Base-by-base conservation (phyloP, 805 yeast genomes). In the Candida arabinofermentans region DNA sequence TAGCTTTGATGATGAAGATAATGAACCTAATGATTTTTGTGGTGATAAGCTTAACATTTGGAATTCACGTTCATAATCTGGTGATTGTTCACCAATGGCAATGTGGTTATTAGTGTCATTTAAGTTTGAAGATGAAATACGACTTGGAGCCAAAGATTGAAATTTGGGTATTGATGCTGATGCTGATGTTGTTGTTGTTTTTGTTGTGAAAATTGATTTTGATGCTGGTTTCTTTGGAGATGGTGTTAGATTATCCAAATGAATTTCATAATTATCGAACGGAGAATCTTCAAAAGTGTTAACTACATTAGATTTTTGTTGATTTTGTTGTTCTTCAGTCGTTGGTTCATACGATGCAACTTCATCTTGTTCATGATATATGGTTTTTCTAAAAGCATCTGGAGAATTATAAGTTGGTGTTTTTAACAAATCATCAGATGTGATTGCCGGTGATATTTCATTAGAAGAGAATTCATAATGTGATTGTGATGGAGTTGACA, bases 161-260 rank as follows among this genome's bases (percentile, higher is more conserved):
- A 40, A 39, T 24, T 23, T 27, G 14, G 41, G 30, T 6, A 36
- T 9, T 12, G n/a, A 19, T 29, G 37, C 38, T 37, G 27, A 36
- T 17, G 55, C 52, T 4, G 55, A 50, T 6, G 57, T 54, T n/a
- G 53, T 49, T 10, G n/a, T n/a, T n/a, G n/a, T n/a, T n/a, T n/a
- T n/a, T n/a, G n/a, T n/a, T n/a, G n/a, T n/a, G n/a, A n/a, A n/a
- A n/a, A n/a, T n/a, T n/a, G n/a, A n/a, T n/a, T 23, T 27, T 19
- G 41, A 26, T 6, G 38, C 13, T 12, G n/a, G 23, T 29, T 39
- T 40, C 39, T 32, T 37, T 17, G 55, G 54, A 4, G 55, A 50
- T 6, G 57, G 55, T n/a, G 53, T 49, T 10, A 46, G 31, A 14
- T 41, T 37, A 16, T 47, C 48, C 3, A 50, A 26, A 13, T 47